Conservation (phyloP, 306 rosid species). For the Cajanus cajan region DNA sequence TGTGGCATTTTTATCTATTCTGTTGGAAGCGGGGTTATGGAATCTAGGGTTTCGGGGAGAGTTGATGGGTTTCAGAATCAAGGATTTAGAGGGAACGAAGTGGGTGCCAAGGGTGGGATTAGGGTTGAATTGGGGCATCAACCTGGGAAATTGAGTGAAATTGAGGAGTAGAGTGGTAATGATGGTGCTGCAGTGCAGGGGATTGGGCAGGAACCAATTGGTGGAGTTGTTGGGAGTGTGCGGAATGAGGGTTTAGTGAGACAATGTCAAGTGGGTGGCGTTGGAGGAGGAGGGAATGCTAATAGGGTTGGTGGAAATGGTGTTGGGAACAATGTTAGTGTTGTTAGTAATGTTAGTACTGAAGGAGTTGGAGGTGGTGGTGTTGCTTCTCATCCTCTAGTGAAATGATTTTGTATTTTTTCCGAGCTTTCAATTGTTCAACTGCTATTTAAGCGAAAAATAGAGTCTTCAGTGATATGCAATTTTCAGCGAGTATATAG, state of each 20-base stretch:
- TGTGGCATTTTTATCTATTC: too few relatives aligned
- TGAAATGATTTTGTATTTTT: constrained; percentile 66
- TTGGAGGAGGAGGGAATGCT: constrained; percentile 40
- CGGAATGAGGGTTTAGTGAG: constrained; percentile 63
- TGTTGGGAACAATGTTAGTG: too few relatives aligned
- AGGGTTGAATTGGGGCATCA: too few relatives aligned
- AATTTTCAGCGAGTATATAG: neutral
- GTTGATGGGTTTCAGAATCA: constrained; percentile 55
- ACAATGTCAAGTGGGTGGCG: constrained; percentile 44
- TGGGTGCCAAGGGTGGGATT: too few relatives aligned
- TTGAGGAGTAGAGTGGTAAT: constrained; percentile 59
- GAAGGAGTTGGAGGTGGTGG: constrained; percentile 36
- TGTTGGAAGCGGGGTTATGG: constrained; percentile 33
- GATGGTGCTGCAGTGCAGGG: constrained; percentile 52
- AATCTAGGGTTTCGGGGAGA: constrained; percentile 48
- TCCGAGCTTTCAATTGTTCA: neutral
- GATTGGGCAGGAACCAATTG: constrained; percentile 52
- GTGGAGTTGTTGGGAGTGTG: constrained; percentile 44
- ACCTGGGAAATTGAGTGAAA: too few relatives aligned
- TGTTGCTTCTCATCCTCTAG: constrained; percentile 43
- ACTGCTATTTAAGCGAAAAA: neutral
- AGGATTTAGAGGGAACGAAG: constrained; percentile 65
- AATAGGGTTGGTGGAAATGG: constrained; percentile 48
- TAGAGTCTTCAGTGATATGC: neutral
- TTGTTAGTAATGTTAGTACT: constrained; percentile 20